These are phyloP conservation scores for Clohesyomyces aquaticus DNA, from an alignment of 495 filamentous ascomycete genomes.

Conservation along the genomic window DNA sequence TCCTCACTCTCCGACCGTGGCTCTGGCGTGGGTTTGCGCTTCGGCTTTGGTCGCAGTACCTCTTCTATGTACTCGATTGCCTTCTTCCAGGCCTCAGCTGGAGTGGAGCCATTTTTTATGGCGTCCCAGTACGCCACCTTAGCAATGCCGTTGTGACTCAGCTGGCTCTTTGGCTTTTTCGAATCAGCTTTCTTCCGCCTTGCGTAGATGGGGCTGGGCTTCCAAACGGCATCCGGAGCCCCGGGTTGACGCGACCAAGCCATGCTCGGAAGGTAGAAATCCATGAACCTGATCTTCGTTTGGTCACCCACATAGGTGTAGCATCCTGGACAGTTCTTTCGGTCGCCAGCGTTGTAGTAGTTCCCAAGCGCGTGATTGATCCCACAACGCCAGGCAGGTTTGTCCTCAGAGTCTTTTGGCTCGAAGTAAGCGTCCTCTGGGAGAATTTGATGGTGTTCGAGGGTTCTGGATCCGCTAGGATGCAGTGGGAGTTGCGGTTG, in stretches of 20 bases:
- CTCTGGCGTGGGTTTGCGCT: conserved; percentile 5
- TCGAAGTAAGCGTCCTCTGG: conserved; percentile 18
- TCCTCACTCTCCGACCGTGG: neutral
- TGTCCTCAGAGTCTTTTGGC: conserved; percentile 1
- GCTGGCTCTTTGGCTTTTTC: neutral
- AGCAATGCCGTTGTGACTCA: conserved; percentile 18
- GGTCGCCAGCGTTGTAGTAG: conserved; percentile 31
- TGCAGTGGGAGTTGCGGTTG: conserved; percentile 1
- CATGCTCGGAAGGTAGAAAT: conserved; percentile 25
- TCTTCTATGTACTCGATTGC: conserved; percentile 12
- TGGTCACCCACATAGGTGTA: conserved; percentile 9
- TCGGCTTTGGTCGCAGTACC: conserved; percentile 11
- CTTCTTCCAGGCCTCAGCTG: conserved; percentile 6
- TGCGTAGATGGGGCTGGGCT: neutral
- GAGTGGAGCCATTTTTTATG: neutral
- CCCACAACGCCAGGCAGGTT: conserved; percentile 26
- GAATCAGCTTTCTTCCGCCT: neutral
- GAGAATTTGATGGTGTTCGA: conserved; percentile 13
- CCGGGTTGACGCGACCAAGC: conserved; percentile 7
- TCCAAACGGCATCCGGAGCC: conserved; percentile 19
- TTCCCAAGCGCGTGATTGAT: conserved; percentile 20
- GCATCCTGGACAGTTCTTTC: conserved; percentile 19
- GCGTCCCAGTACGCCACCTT: conserved; percentile 19
- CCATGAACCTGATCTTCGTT: conserved; percentile 6
- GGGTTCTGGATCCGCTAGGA: conserved; percentile 18